phyloP scores from a whole-genome alignment of 1,284 basidiomycete genomes.

The Porogramme epimiltina region DNA sequence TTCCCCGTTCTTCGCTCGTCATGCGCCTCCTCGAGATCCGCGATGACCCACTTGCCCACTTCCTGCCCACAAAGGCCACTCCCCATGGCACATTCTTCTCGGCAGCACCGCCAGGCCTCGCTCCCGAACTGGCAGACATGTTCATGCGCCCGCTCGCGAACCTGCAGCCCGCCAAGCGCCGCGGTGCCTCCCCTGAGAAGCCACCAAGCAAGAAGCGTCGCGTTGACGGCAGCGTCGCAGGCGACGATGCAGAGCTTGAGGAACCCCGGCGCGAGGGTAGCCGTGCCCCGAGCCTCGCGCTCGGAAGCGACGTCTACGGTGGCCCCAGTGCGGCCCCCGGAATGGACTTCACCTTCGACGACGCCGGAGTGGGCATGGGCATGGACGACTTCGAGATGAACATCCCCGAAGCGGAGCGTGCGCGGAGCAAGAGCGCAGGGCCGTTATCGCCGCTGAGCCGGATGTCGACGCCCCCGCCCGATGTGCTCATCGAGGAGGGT shows the following conservation, averaged over 20 bases:
- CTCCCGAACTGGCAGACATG: slow-evolving; percentile 78
- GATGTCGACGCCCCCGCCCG: slow-evolving; percentile 65
- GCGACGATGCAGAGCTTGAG: slow-evolving; percentile 48
- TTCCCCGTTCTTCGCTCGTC: slow-evolving; percentile 80
- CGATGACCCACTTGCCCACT: slow-evolving; percentile 82
- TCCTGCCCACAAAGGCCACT: slow-evolving; percentile 78
- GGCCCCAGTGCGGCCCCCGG: slow-evolving; percentile 39
- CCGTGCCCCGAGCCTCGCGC: slow-evolving; percentile 53
- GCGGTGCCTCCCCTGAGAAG: slow-evolving; percentile 51
- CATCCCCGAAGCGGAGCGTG: slow-evolving; percentile 39
- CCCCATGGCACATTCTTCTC: slow-evolving; percentile 75
- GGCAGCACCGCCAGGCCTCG: slow-evolving; percentile 79
- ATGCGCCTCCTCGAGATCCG: slow-evolving; percentile 85
- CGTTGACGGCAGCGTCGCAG: slow-evolving; percentile 46
- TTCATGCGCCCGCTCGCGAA: slow-evolving; percentile 79
- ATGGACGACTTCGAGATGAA: slow-evolving; percentile 73
- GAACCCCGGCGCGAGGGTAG: slow-evolving; percentile 67
- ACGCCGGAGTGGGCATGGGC: slow-evolving; percentile 35
- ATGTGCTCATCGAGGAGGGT: slow-evolving; percentile 55
- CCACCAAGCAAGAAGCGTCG: slow-evolving; percentile 64
- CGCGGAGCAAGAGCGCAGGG: slow-evolving; percentile 42
- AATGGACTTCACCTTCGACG: slow-evolving; percentile 46
- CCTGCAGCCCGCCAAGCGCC: slow-evolving; percentile 50
- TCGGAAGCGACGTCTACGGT: slow-evolving; percentile 54
- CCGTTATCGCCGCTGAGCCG: slow-evolving; percentile 60